Evolutionary conservation across 2,329 filamentous ascomycete genomes (phyloP).

Genomic region (Arthroderma uncinatum): DNA sequence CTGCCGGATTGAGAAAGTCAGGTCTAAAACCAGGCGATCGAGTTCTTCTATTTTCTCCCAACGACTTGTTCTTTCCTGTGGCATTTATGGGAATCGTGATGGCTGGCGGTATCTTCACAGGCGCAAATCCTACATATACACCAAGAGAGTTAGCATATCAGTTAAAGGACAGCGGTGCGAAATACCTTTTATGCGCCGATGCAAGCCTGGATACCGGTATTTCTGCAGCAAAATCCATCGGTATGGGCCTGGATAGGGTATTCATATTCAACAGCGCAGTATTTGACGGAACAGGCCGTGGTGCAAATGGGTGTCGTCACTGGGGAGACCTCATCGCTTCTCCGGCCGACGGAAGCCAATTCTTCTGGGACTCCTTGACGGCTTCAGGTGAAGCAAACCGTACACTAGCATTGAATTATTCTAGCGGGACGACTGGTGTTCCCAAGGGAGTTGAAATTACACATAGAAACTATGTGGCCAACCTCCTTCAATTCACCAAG

Average conservation of each 20-base stretch:
- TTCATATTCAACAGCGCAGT: constrained; percentile 55
- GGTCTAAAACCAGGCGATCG: constrained; percentile 59
- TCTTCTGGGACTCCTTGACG: constrained; percentile 48
- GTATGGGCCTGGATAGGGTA: constrained; percentile 45
- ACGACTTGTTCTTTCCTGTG: constrained; percentile 60
- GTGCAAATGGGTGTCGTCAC: constrained; percentile 40
- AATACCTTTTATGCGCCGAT: constrained; percentile 55
- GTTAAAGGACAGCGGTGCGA: constrained; percentile 57
- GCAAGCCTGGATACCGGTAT: constrained; percentile 51
- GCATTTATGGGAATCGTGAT: constrained; percentile 63
- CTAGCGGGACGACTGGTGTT: constrained; percentile 60
- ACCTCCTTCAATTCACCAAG: constrained; percentile 50
- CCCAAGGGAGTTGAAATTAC: constrained; percentile 76
- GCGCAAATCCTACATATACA: constrained; percentile 60
- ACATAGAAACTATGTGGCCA: constrained; percentile 66
- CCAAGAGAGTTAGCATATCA: constrained; percentile 64
- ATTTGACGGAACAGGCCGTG: constrained; percentile 33
- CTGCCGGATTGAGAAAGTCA: constrained; percentile 52
- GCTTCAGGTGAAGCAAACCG: constrained; percentile 24
- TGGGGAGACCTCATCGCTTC: constrained; percentile 53
- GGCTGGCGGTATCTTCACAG: constrained; percentile 68
- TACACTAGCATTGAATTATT: constrained; percentile 66
- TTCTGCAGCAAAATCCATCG: constrained; percentile 51
- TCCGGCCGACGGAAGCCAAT: constrained; percentile 43
- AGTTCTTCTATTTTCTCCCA: constrained; percentile 61